Percentiles rank a stretch among this genome's conserved stretches.
Conservation (phyloP, 495 filamentous ascomycete species). For the Xylaria acuta region DNA sequence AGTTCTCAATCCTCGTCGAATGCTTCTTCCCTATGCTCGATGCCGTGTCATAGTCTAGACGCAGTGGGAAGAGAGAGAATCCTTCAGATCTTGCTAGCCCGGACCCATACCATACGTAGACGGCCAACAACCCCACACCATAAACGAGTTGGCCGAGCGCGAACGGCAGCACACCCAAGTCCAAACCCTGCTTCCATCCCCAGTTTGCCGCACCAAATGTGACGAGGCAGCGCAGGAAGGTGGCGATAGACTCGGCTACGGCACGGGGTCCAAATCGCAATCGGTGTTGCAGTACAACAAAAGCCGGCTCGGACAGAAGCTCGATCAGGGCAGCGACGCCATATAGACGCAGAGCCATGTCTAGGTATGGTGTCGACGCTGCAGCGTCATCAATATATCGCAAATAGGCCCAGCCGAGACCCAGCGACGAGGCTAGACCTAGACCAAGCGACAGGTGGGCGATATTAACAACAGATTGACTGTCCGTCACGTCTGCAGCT, state of each 20-base stretch:
- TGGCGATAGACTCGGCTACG: slow-evolving; percentile 77
- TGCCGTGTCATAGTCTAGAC: slow-evolving; percentile 12
- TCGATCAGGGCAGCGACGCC: slow-evolving; percentile 79
- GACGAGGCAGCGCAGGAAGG: slow-evolving; percentile 73
- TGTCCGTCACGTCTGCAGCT: slow-evolving; percentile 35
- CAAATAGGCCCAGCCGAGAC: slow-evolving; percentile 71
- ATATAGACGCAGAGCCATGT: slow-evolving; percentile 69
- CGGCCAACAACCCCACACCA: slow-evolving; percentile 66
- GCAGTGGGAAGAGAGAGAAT: slow-evolving; percentile 61
- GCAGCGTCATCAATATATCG: slow-evolving; percentile 58
- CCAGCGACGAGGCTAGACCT: slow-evolving; percentile 66
- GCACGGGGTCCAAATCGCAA: slow-evolving; percentile 81
- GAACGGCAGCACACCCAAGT: slow-evolving; percentile 83
- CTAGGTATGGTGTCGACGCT: slow-evolving; percentile 64
- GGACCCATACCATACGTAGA: slow-evolving; percentile 65
- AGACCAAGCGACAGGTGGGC: slow-evolving; percentile 78
- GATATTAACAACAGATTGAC: slow-evolving; percentile 84
- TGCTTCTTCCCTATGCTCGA: slow-evolving; percentile 8
- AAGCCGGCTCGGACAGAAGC: slow-evolving; percentile 81
- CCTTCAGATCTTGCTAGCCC: slow-evolving; percentile 49
- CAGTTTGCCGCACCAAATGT: slow-evolving; percentile 72
- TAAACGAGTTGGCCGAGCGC: slow-evolving; percentile 86
- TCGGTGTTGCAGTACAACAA: slow-evolving; percentile 80
- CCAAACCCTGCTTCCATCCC: slow-evolving; percentile 50
- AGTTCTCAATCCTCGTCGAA: slow-evolving; percentile 36